Percentiles rank a stretch among this genome's conserved stretches.
phyloP scores from a whole-genome alignment of 2,329 filamentous ascomycete genomes.

The Phialophora chinensis region DNA sequence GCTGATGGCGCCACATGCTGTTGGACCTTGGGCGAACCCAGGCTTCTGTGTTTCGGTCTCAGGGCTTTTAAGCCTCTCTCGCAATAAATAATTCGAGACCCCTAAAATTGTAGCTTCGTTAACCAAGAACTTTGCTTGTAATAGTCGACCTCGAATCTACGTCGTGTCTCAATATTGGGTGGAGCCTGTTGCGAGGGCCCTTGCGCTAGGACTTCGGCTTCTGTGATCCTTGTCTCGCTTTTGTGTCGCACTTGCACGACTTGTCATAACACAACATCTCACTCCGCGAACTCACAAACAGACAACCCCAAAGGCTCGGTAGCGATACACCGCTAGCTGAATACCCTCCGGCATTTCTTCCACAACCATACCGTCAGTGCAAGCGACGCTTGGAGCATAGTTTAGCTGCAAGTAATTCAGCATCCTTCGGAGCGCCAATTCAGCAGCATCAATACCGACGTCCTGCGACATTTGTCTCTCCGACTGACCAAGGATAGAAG shows the following conservation, averaged over 20 bases:
- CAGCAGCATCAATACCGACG: slow-evolving; percentile 8
- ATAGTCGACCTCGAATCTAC: not conserved
- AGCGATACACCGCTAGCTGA: not conserved
- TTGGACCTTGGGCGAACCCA: not conserved
- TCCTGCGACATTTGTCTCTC: slow-evolving; percentile 20
- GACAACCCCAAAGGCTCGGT: not conserved
- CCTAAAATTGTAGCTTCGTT: not conserved
- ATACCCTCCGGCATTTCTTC: not conserved
- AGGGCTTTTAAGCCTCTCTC: not conserved
- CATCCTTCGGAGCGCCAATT: not conserved
- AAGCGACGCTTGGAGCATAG: not conserved
- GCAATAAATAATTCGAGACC: not conserved
- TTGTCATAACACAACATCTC: slow-evolving; percentile 25
- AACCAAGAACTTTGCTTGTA: not conserved
- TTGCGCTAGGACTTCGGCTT: slow-evolving; percentile 1
- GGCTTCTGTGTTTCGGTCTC: slow-evolving; percentile 13
- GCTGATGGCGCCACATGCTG: slow-evolving; percentile 17
- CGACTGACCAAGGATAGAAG: not conserved
- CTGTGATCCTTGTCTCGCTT: slow-evolving; percentile 17
- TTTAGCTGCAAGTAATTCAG: not conserved
- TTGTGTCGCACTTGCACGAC: slow-evolving; percentile 15
- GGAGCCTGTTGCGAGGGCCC: not conserved
- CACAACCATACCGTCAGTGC: not conserved
- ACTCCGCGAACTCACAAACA: slow-evolving; percentile 18
- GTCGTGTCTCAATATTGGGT: not conserved